These are phyloP conservation scores for Lachancea meyersii DNA, from an alignment of 805 yeast genomes.

Conservation along the genomic window DNA sequence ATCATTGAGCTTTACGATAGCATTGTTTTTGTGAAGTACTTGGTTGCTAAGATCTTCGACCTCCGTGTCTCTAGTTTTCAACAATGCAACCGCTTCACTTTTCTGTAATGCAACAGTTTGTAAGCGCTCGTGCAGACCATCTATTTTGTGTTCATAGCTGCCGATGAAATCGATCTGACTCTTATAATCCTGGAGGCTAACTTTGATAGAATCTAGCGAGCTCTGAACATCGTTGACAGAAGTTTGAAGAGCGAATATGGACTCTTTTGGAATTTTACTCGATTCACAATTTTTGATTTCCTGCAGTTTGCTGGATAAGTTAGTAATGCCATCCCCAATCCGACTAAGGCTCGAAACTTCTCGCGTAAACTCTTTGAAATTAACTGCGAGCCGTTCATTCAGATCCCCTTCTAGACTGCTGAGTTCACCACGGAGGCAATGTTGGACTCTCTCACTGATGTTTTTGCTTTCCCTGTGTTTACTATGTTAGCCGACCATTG, in stretches of 20 bases:
- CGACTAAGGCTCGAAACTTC: slow-evolving; percentile 2
- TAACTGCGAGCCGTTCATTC: slow-evolving; percentile 4
- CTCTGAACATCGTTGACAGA: neutral
- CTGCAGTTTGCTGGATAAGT: neutral
- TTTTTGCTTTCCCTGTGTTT: slow-evolving; percentile 1
- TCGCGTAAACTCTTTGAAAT: neutral
- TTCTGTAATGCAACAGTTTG: slow-evolving; percentile 21
- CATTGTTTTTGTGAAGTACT: slow-evolving; percentile 6
- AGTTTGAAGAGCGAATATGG: neutral
- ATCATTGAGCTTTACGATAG: slow-evolving; percentile 1
- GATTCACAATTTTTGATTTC: neutral
- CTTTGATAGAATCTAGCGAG: neutral
- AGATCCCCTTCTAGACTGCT: slow-evolving; percentile 7
- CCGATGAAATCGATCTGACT: slow-evolving; percentile 10
- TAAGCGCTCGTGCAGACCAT: slow-evolving; percentile 17
- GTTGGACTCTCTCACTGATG: slow-evolving; percentile 2
- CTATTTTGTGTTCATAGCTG: slow-evolving; percentile 17
- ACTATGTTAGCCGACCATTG: slow-evolving; percentile 1
- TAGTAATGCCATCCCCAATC: neutral
- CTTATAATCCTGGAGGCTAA: slow-evolving; percentile 8
- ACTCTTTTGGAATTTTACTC: neutral
- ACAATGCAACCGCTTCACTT: slow-evolving; percentile 17
- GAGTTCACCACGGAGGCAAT: neutral
- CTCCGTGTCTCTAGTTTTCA: slow-evolving; percentile 10
- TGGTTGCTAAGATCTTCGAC: slow-evolving; percentile 19